These are phyloP conservation scores for Colletotrichum tamarilloi DNA, from an alignment of 2,329 filamentous ascomycete genomes.

Conservation along the genomic window DNA sequence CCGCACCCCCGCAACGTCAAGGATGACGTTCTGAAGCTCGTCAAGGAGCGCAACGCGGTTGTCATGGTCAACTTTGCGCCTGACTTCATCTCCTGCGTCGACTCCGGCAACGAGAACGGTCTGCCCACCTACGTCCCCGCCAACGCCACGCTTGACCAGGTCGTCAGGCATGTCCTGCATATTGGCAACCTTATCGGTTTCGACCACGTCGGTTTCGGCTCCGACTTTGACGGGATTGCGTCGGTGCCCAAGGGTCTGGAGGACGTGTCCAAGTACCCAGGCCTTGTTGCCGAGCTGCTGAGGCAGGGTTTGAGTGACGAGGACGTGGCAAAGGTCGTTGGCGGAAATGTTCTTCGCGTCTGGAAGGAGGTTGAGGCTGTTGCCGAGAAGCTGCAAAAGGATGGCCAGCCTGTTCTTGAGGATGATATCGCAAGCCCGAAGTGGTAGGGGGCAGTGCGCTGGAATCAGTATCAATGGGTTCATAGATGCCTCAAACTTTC, in stretches of 20 bases:
- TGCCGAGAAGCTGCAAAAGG: slow-evolving; percentile 71
- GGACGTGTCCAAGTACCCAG: slow-evolving; percentile 86
- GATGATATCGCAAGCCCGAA: slow-evolving; percentile 57
- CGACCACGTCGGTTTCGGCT: slow-evolving; percentile 87
- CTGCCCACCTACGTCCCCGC: slow-evolving; percentile 74
- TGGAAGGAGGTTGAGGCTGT: slow-evolving; percentile 84
- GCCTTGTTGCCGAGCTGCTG: slow-evolving; percentile 80
- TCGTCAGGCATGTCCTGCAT: slow-evolving; percentile 83
- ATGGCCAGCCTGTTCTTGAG: slow-evolving; percentile 63
- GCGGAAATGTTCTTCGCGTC: slow-evolving; percentile 84
- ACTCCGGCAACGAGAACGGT: slow-evolving; percentile 67
- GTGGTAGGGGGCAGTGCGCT: neutral
- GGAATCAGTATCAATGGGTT: too few relatives aligned
- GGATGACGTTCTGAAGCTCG: slow-evolving; percentile 81
- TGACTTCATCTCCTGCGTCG: slow-evolving; percentile 82
- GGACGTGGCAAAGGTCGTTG: slow-evolving; percentile 80
- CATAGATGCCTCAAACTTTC: neutral
- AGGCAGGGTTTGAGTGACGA: slow-evolving; percentile 77
- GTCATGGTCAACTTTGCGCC: slow-evolving; percentile 94
- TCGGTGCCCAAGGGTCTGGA: slow-evolving; percentile 78
- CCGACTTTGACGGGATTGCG: slow-evolving; percentile 86
- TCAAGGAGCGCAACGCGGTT: slow-evolving; percentile 78
- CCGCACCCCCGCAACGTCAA: slow-evolving; percentile 92
- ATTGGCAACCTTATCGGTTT: slow-evolving; percentile 88
- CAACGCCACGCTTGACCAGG: slow-evolving; percentile 80